These are phyloP conservation scores for Trichoderma gamsii DNA, from an alignment of 495 filamentous ascomycete species.

Conservation along the genomic window DNA sequence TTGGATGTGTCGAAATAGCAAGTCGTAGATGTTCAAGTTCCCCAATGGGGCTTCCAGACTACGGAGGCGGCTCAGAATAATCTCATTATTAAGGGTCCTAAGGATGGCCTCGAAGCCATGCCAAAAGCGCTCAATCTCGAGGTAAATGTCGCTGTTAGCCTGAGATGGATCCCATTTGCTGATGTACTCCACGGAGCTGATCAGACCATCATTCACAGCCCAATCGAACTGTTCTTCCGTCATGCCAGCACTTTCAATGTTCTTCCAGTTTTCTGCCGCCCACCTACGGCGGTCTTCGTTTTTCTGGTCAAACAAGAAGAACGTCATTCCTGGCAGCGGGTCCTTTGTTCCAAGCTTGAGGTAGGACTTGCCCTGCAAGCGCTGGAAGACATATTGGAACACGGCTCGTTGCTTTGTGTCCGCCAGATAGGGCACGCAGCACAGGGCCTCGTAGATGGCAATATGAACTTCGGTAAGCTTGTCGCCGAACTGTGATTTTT, in stretches of 20 bases:
- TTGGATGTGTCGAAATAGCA: slow-evolving; percentile 67
- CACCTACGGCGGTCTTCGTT: slow-evolving; percentile 15
- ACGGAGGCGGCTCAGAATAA: slow-evolving; percentile 70
- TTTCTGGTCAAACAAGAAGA: slow-evolving; percentile 63
- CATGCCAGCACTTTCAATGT: slow-evolving; percentile 46
- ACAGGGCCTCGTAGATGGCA: slow-evolving; percentile 49
- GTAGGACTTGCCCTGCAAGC: slow-evolving; percentile 64
- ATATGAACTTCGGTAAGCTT: slow-evolving; percentile 35
- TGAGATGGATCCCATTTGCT: slow-evolving; percentile 32
- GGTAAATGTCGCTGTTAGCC: slow-evolving; percentile 28
- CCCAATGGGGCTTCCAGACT: slow-evolving; percentile 58
- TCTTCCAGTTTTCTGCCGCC: slow-evolving; percentile 60
- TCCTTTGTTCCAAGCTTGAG: slow-evolving; percentile 57
- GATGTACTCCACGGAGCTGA: slow-evolving; percentile 29
- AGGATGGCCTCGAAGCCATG: slow-evolving; percentile 65
- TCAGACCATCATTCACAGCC: slow-evolving; percentile 65
- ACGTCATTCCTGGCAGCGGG: slow-evolving; percentile 70
- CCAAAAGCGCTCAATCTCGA: slow-evolving; percentile 63
- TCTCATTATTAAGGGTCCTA: slow-evolving; percentile 59
- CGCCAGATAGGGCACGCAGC: slow-evolving; percentile 42
- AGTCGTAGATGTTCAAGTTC: slow-evolving; percentile 55
- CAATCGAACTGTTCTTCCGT: slow-evolving; percentile 71
- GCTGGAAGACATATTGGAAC: slow-evolving; percentile 72
- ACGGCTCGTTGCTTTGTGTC: slow-evolving; percentile 34
- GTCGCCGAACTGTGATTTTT: slow-evolving; percentile 25